Conservation (phyloP, 2,329 filamentous ascomycete genomes). For the Cercospora janseana region DNA sequence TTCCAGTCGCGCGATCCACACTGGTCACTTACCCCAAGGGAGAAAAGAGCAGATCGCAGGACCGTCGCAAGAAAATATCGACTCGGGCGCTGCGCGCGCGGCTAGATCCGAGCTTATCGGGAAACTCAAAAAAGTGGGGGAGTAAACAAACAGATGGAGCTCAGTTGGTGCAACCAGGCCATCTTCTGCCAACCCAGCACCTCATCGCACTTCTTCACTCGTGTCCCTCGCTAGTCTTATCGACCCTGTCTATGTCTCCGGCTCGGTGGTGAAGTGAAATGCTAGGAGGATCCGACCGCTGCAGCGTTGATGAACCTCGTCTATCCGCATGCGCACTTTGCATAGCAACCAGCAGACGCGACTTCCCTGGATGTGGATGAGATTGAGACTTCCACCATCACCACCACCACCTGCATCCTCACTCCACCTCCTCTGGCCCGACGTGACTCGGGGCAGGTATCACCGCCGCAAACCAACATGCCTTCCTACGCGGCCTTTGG, state of each 20-base stretch:
- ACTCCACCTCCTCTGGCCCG: background rate
- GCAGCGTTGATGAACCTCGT: background rate
- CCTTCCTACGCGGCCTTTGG: slow-evolving; percentile 26
- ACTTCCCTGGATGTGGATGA: background rate
- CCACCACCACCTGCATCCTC: slow-evolving; percentile 6
- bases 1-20: slow-evolving; percentile 24
- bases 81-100: background rate
- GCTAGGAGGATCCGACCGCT: background rate
- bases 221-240: background rate
- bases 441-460: slow-evolving; percentile 15
- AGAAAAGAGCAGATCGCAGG: slow-evolving; percentile 36
- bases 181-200: slow-evolving; percentile 7
- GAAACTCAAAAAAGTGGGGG: slow-evolving; percentile 3
- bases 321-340: slow-evolving; percentile 5
- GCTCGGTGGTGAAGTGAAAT: background rate
- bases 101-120: slow-evolving; percentile 8
- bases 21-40: slow-evolving; percentile 49
- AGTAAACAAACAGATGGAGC: slow-evolving; percentile 15
- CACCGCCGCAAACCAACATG: slow-evolving; percentile 24
- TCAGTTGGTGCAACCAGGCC: slow-evolving; percentile 18
- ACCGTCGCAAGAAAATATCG: background rate
- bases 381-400: background rate
- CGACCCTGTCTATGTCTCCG: background rate
- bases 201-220: background rate
- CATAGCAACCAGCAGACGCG: slow-evolving; percentile 22